Percentiles rank a stretch among this genome's conserved stretches.
Evolutionary conservation across 371 early-diverging fungal species (phyloP).

Genomic region (Dipsacomyces acuminosporus): DNA sequence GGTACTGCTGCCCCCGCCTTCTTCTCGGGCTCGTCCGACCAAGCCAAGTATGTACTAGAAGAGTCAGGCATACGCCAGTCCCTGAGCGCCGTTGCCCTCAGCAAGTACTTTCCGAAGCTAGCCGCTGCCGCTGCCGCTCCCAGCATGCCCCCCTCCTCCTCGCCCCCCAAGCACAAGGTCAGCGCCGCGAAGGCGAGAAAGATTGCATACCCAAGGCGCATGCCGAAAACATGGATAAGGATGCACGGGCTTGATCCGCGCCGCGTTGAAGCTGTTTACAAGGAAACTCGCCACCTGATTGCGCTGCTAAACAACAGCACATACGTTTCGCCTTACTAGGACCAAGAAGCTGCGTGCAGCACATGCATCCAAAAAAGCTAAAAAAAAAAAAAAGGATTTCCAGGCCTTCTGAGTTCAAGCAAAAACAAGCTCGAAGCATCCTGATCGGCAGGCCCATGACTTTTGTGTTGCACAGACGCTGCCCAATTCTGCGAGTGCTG

Average conservation of each 20-base stretch:
- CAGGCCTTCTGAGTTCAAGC: too few relatives aligned
- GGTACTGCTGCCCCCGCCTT: too few relatives aligned
- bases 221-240: slow-evolving; percentile 26
- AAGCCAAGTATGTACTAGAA: slow-evolving; percentile 16
- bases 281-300: slow-evolving; percentile 29
- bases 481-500: too few relatives aligned
- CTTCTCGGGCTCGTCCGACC: slow-evolving; percentile 20
- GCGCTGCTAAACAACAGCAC: slow-evolving; percentile 45
- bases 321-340: slow-evolving; percentile 43
- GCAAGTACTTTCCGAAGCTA: slow-evolving; percentile 19
- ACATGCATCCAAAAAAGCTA: too few relatives aligned
- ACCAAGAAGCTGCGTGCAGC: too few relatives aligned
- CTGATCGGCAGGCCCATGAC: too few relatives aligned
- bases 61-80: slow-evolving; percentile 26
- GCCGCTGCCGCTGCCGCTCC: slow-evolving; percentile 10
- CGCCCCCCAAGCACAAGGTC: not conserved
- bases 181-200: not conserved
- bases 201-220: slow-evolving; percentile 33
- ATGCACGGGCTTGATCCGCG: slow-evolving; percentile 43
- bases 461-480: too few relatives aligned
- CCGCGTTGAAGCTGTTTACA: slow-evolving; percentile 24
- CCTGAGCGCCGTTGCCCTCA: not conserved
- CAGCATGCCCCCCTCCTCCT: not conserved
- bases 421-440: too few relatives aligned
- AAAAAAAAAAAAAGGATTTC: too few relatives aligned